Percentiles rank a stretch among this genome's conserved stretches.
These are phyloP conservation scores for Pistacia vera DNA, from an alignment of 345 rosid species.

Conservation along the genomic window DNA sequence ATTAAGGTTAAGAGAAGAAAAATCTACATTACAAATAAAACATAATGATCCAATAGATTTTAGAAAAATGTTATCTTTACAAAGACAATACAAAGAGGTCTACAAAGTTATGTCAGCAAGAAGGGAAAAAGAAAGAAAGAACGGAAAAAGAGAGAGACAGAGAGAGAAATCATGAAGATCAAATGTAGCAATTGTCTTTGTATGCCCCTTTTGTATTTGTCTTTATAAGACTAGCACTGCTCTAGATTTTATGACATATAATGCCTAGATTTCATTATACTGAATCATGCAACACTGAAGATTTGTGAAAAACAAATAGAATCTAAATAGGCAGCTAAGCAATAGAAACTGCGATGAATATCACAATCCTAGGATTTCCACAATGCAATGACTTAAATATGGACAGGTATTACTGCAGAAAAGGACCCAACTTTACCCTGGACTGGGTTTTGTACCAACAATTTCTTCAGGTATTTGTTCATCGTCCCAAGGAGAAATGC, in stretches of 20 bases:
- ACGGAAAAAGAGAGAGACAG: no score
- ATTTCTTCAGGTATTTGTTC: conserved; percentile 88
- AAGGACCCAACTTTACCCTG: conserved; percentile 58
- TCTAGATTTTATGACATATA: neutral
- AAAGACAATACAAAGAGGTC: no score
- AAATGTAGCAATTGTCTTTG: no score
- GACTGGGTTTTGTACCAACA: conserved; percentile 63
- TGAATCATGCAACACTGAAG: neutral
- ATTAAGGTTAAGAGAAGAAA: neutral
- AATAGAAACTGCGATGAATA: neutral
- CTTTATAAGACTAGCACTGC: no score
- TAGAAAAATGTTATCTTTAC: no score
- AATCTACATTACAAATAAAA: neutral
- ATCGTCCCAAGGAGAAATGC: conserved; percentile 82
- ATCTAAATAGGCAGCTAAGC: neutral
- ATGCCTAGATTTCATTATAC: neutral
- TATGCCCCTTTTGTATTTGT: no score
- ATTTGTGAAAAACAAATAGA: neutral
- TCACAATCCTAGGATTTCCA: neutral
- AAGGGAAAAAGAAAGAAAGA: no score
- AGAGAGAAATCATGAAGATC: no score
- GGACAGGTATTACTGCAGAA: conserved; percentile 5
- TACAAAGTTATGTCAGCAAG: no score
- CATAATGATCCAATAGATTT: neutral
- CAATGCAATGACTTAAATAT: neutral